Evolutionary conservation across 1,284 basidiomycete species (phyloP).

Genomic region (Neolentinus lepideus): DNA sequence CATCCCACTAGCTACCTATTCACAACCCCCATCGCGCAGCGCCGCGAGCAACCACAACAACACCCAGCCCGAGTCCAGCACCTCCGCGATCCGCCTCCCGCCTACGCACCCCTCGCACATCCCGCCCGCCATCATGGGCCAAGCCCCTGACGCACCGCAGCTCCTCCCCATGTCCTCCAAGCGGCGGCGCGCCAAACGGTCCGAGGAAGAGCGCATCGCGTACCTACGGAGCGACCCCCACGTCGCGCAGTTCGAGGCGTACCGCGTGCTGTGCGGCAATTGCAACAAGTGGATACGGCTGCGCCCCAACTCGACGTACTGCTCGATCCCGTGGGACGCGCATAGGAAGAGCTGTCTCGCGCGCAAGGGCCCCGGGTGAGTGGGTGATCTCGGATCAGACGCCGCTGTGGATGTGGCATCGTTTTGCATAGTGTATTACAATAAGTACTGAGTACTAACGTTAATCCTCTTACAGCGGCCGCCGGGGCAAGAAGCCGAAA

Average conservation of each 20-base stretch:
- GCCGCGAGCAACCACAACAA: background rate
- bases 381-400: conserved; percentile 6
- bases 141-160: too few relatives aligned
- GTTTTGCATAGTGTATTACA: background rate
- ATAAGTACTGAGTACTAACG: background rate
- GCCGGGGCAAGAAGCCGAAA: conserved; percentile 48
- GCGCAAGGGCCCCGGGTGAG: conserved; percentile 49
- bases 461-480: background rate
- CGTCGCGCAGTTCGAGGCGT: conserved; percentile 70
- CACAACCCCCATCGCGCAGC: background rate
- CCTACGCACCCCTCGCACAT: background rate
- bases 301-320: conserved; percentile 75
- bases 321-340: conserved; percentile 80
- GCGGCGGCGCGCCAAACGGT: conserved; percentile 66
- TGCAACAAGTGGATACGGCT: conserved; percentile 80
- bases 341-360: conserved; percentile 70
- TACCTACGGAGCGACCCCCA: conserved; percentile 70
- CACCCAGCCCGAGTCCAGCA: background rate
- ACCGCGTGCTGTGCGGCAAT: conserved; percentile 66
- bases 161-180: conserved; percentile 20
- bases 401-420: background rate
- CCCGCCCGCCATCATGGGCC: too few relatives aligned
- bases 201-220: conserved; percentile 71
- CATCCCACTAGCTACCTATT: background rate
- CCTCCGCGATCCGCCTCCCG: background rate